Base-by-base conservation (phyloP, 1,284 basidiomycete genomes). In the Leccinum cinnamomeum region DNA sequence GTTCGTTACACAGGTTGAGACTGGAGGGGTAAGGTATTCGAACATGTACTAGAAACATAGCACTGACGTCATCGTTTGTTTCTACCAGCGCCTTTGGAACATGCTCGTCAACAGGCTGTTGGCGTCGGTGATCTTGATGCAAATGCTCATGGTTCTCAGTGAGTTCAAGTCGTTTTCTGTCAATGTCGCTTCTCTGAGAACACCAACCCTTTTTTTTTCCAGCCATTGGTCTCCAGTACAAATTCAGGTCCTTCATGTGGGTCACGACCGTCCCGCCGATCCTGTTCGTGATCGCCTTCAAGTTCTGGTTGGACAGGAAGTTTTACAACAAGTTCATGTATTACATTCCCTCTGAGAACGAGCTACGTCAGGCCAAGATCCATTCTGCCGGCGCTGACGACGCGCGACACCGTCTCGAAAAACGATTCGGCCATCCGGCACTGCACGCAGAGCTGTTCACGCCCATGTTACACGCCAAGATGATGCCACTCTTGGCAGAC, bases 161-260 rank as follows among this genome's bases (percentile, higher is more conserved):
- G 74, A 69, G 91, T 83, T 7, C 8, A 33, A 39, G n/a, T 53
- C 12, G 28, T 53, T 23, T 25, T 37, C 18, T 5, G 16, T 33
- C 18, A 4, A 16, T 37, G 7, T 25, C 30, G 46, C 8, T 1
- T 50, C 37, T 14, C 37, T 67, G 41, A 70, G 6, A 53, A 56
- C 46, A 1, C 30, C 37, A 41, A 23, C 12, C 12, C 14, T 25
- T 7, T n/a, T 59, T 25, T 64, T 51, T 50, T 61, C 25, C 61
- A 95, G 93, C 94, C 2, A 94, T 95, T 63, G 94, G 91, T 50
- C 84, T 97, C 8, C 90, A 94, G 71, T 88, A 89, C 65, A 81
- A 83, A 25, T 93, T 90, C 81, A 85, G 79, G 73, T 84, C 87
- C 2, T 84, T 87, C 65, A 82, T 84, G 65, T 93, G 91, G 91